phyloP scores from a whole-genome alignment of 2,329 filamentous ascomycete genomes.

The Fusarium sp. region DNA sequence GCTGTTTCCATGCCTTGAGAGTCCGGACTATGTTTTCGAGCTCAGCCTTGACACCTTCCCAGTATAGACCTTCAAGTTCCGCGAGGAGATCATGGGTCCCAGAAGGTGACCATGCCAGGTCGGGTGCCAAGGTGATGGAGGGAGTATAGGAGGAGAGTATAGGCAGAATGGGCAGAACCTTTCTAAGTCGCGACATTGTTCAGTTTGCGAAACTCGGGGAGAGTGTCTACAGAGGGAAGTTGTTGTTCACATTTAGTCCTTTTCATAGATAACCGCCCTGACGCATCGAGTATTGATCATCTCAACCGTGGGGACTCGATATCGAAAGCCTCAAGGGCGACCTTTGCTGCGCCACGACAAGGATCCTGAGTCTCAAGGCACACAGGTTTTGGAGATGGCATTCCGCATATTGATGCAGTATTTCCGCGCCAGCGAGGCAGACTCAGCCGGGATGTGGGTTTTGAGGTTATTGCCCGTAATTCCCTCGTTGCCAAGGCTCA shows the following conservation, averaged over 20 bases:
- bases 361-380: conserved; percentile 14
- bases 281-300: conserved; percentile 1
- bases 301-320: not conserved
- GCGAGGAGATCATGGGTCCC: conserved; percentile 25
- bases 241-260: not conserved
- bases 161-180: conserved; percentile 21
- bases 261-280: not conserved
- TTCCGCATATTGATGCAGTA: conserved; percentile 15
- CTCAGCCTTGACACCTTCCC: conserved; percentile 35
- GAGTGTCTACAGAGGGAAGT: not conserved
- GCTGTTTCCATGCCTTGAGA: conserved; percentile 32
- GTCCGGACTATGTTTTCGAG: conserved; percentile 39
- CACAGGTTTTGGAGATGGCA: conserved; percentile 17
- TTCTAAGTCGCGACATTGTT: conserved; percentile 29
- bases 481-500: not conserved
- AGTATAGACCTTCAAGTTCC: conserved; percentile 32
- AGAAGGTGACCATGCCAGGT: conserved; percentile 23
- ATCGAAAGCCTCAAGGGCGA: conserved; percentile 8
- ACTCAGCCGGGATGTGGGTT: not conserved
- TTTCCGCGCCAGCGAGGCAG: conserved; percentile 19
- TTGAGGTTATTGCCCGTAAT: conserved; percentile 14
- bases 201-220: not conserved
- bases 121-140: conserved; percentile 27
- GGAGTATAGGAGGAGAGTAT: conserved; percentile 19
- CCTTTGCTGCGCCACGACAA: conserved; percentile 28